Conservation (phyloP, 78 protist species). For the Dictyostelium purpureum region DNA sequence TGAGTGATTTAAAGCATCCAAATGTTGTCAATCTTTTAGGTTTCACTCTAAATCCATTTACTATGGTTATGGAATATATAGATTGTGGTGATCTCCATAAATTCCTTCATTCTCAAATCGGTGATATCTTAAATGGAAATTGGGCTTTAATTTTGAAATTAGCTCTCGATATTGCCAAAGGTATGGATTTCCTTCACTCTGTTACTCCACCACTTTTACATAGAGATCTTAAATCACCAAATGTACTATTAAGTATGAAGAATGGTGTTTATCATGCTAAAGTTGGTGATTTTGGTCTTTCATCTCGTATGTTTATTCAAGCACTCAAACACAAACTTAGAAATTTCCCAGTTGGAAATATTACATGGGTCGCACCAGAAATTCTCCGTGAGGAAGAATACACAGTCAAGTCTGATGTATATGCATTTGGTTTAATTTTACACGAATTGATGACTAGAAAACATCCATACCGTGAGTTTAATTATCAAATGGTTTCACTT, state of each 20-base stretch:
- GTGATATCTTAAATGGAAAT: conserved; percentile 31
- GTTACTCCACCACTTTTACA: conserved; percentile 73
- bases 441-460: conserved; percentile 64
- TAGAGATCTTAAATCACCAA: conserved; percentile 76
- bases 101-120: conserved; percentile 25
- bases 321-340: conserved; percentile 57
- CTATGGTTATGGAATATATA: conserved; percentile 75
- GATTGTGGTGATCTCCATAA: conserved; percentile 77
- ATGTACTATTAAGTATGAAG: conserved; percentile 32
- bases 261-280: conserved; percentile 49
- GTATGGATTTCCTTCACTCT: conserved; percentile 77
- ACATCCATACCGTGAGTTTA: conserved; percentile 75
- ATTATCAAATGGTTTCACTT: conserved; percentile 41
- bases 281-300: conserved; percentile 78
- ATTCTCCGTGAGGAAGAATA: conserved; percentile 76
- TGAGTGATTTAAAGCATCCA: conserved; percentile 63
- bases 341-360: conserved; percentile 76
- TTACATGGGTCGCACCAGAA: conserved; percentile 82
- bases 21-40: conserved; percentile 74
- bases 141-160: conserved; percentile 47
- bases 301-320: conserved; percentile 62
- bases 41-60: conserved; percentile 61
- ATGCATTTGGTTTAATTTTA: conserved; percentile 79
- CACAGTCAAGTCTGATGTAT: conserved; percentile 73
- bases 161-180: conserved; percentile 75